Evolutionary conservation across 1,284 basidiomycete genomes (phyloP).

Genomic region (Salmacisia buchloeana): DNA sequence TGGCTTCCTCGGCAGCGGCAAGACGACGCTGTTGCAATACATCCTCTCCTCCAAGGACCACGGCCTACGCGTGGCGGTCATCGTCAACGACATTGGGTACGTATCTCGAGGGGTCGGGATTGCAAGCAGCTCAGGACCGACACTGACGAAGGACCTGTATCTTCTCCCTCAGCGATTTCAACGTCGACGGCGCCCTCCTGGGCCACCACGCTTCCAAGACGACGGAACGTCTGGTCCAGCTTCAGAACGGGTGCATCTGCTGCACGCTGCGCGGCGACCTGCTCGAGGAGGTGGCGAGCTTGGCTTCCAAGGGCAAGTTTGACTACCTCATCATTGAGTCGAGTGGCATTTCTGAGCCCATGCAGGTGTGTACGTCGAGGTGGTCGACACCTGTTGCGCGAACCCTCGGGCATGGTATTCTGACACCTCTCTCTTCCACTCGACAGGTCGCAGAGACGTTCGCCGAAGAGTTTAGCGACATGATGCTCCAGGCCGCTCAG

Average conservation of each 20-base stretch:
- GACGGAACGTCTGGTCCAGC: conserved; percentile 54
- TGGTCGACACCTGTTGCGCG: too few species aligned
- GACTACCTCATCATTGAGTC: conserved; percentile 55
- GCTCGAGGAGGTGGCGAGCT: conserved; percentile 54
- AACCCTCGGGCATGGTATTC: background rate
- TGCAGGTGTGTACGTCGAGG: conserved; percentile 51
- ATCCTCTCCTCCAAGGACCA: conserved; percentile 54
- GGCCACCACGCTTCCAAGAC: conserved; percentile 52
- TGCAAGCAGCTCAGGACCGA: too few species aligned
- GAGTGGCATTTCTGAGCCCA: conserved; percentile 54
- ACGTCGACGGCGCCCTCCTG: conserved; percentile 54
- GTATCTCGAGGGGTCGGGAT: background rate
- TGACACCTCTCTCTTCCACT: conserved; percentile 8
- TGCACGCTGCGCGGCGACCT: conserved; percentile 56
- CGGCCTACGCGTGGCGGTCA: conserved; percentile 51
- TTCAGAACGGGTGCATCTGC: conserved; percentile 56
- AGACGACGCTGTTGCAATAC: conserved; percentile 54
- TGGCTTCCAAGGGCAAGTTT: conserved; percentile 51
- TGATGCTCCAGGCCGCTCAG: conserved; percentile 46
- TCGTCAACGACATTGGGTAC: conserved; percentile 55
- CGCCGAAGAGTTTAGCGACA: conserved; percentile 47
- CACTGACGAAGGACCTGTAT: background rate
- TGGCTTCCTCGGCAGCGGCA: conserved; percentile 55
- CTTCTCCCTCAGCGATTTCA: conserved; percentile 22
- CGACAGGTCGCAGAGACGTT: conserved; percentile 52